Evolutionary conservation across 768 basidiomycete species (phyloP).

Genomic region (Lentinula edodes): DNA sequence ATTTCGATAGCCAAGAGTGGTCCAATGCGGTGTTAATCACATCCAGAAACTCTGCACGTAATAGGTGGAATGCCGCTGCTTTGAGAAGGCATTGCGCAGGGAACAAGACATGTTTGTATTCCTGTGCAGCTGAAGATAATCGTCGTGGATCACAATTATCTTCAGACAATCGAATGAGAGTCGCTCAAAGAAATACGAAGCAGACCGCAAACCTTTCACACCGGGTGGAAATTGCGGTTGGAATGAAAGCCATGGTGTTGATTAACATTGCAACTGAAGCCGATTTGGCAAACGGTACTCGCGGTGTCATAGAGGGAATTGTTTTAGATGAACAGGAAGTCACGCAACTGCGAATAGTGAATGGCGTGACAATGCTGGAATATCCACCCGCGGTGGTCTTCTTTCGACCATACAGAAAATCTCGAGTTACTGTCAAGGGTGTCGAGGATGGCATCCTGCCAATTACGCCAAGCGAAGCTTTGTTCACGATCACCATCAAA

Average conservation of each 20-base stretch:
- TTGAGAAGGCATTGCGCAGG: conserved; percentile 15
- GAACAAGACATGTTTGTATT: conserved; percentile 13
- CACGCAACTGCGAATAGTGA: background rate
- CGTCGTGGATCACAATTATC: conserved; percentile 4
- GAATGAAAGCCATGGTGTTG: conserved; percentile 36
- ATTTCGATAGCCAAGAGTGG: conserved; percentile 19
- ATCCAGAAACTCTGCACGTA: conserved; percentile 21
- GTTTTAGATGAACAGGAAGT: conserved; percentile 24
- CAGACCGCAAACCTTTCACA: conserved; percentile 9
- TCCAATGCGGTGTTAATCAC: conserved; percentile 19
- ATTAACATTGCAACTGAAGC: no score
- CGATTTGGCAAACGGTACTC: conserved; percentile 34
- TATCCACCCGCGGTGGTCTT: conserved; percentile 24
- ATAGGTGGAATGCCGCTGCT: conserved; percentile 22
- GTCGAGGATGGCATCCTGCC: conserved; percentile 26
- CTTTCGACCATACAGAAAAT: conserved; percentile 24
- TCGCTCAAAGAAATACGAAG: background rate
- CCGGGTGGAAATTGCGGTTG: conserved; percentile 17
- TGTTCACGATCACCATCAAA: conserved; percentile 13
- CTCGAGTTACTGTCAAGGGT: conserved; percentile 17
- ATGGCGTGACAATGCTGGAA: conserved; percentile 17
- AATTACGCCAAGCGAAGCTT: conserved; percentile 16
- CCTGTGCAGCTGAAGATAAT: conserved; percentile 20
- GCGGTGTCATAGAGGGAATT: conserved; percentile 26
- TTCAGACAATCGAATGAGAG: background rate